Percentiles rank a stretch among this genome's conserved stretches.
Conservation (phyloP, 2,329 filamentous ascomycete genomes). For the Botryotinia globosa region DNA sequence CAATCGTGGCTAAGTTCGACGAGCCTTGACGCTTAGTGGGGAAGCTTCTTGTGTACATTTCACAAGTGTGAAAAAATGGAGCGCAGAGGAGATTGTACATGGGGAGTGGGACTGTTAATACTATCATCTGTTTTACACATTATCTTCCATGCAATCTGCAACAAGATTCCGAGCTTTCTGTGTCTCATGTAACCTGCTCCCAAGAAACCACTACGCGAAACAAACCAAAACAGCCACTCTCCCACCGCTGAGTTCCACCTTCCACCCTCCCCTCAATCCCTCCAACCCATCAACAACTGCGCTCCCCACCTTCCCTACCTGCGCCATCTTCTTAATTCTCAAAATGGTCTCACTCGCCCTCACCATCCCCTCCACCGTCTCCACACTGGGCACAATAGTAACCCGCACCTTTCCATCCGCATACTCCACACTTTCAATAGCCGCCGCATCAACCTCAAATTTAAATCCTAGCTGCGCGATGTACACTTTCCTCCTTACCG, state of each 20-base stretch:
- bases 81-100: no score
- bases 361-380: conserved; percentile 5
- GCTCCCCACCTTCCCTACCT: conserved; percentile 13
- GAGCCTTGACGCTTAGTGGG: no score
- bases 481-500: conserved; percentile 48
- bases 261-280: conserved; percentile 15
- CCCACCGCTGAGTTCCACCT: conserved; percentile 10
- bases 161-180: no score
- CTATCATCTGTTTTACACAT: no score
- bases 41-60: no score
- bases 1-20: no score
- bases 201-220: background rate
- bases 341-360: conserved; percentile 17
- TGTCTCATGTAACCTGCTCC: no score
- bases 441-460: conserved; percentile 45
- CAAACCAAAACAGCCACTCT: conserved; percentile 33
- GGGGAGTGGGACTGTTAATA: no score
- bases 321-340: conserved; percentile 23
- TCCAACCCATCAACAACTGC: background rate
- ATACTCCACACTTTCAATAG: conserved; percentile 43
- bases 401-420: conserved; percentile 1
- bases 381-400: conserved; percentile 20
- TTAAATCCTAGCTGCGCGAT: conserved; percentile 46
- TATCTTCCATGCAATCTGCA: no score
- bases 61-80: no score